phyloP scores from a whole-genome alignment of 2,329 filamentous ascomycete species.

The Ustulina deusta region DNA sequence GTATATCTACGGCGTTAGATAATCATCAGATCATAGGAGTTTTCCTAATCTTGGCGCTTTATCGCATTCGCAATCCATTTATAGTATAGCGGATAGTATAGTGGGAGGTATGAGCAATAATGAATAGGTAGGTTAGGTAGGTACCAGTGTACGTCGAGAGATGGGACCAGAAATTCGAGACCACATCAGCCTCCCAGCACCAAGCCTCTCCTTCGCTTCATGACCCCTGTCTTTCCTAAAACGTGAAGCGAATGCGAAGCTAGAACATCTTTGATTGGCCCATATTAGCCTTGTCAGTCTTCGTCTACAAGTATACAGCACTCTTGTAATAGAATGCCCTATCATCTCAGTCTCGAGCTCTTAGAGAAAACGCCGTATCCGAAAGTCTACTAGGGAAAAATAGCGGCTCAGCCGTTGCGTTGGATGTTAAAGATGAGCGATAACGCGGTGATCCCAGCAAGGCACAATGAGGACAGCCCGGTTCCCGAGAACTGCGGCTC shows the following conservation, averaged over 20 bases:
- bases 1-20: too few species aligned
- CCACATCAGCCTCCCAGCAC: neutral
- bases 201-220: neutral
- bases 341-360: neutral
- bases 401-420: neutral
- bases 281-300: neutral
- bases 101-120: neutral
- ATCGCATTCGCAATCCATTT: conserved; percentile 22
- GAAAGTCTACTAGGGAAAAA: neutral
- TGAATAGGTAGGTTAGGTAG: neutral
- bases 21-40: neutral
- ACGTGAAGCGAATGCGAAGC: conserved; percentile 26
- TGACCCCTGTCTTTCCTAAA: neutral
- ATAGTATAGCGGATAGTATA: neutral
- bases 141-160: neutral
- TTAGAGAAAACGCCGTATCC: neutral
- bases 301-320: neutral
- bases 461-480: neutral
- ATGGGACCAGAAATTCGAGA: neutral
- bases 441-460: neutral
- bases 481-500: neutral
- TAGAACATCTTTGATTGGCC: conserved; percentile 17
- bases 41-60: neutral
- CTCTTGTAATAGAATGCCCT: neutral
- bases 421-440: neutral